phyloP scores from a whole-genome alignment of 805 yeast genomes.

The Zygosaccharomyces lentus region DNA sequence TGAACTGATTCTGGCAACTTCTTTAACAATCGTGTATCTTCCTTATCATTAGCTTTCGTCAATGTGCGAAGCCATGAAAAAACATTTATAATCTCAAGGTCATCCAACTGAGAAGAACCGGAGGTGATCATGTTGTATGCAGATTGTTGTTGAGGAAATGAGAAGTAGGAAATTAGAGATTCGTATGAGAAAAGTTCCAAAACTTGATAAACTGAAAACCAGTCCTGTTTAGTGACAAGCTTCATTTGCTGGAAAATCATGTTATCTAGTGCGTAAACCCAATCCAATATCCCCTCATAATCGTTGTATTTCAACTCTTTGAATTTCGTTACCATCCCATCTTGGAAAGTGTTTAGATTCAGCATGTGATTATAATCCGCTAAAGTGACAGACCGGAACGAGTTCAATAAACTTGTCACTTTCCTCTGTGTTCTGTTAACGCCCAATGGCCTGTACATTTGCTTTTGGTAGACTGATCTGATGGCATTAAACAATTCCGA shows the following conservation, averaged over 20 bases:
- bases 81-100: constrained; percentile 59
- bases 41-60: constrained; percentile 36
- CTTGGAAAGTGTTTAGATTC: constrained; percentile 25
- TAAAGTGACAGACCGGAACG: constrained; percentile 17
- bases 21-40: constrained; percentile 39
- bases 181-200: constrained; percentile 66
- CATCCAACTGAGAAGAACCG: constrained; percentile 41
- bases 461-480: constrained; percentile 65
- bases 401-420: constrained; percentile 19
- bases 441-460: constrained; percentile 56
- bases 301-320: constrained; percentile 15
- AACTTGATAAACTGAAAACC: constrained; percentile 72
- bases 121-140: constrained; percentile 21
- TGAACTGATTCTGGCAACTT: constrained; percentile 67
- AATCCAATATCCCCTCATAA: constrained; percentile 49
- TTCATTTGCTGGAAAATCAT: constrained; percentile 53
- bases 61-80: constrained; percentile 66
- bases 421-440: constrained; percentile 23
- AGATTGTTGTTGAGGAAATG: constrained; percentile 20
- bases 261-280: constrained; percentile 60
- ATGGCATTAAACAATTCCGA: constrained; percentile 54
- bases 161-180: constrained; percentile 52
- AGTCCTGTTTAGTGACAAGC: constrained; percentile 53
- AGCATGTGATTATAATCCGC: constrained; percentile 16
- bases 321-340: constrained; percentile 27